phyloP scores from a whole-genome alignment of 495 filamentous ascomycete species.

The Aspergillus avenaceus region DNA sequence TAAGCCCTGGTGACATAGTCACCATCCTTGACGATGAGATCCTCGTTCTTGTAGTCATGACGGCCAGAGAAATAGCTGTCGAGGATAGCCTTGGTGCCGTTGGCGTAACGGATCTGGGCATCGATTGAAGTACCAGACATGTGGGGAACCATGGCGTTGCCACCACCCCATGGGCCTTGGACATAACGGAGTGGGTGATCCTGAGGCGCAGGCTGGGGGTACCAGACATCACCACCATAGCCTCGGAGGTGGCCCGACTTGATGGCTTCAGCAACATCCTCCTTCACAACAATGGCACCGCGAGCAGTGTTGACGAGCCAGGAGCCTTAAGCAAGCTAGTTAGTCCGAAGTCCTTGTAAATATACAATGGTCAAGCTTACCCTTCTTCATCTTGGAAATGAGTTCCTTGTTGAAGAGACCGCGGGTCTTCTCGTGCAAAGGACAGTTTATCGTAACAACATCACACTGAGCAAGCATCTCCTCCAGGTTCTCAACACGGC shows the following conservation, averaged over 20 bases:
- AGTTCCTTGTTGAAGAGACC: constrained; percentile 99
- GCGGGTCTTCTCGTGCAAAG: constrained; percentile 93
- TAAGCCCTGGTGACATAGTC: constrained; percentile 97
- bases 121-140: constrained; percentile 98
- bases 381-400: constrained; percentile 98
- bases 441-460: constrained; percentile 99
- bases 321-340: constrained; percentile 49
- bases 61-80: constrained; percentile 84
- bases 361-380: constrained; percentile 34
- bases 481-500: constrained; percentile 81
- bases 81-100: constrained; percentile 84
- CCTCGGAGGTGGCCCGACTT: constrained; percentile 91
- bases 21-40: constrained; percentile 87
- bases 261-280: constrained; percentile 93
- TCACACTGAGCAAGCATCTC: constrained; percentile 96
- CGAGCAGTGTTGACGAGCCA: constrained; percentile 99
- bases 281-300: constrained; percentile 98
- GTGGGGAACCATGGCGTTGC: constrained; percentile 97
- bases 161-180: constrained; percentile 90
- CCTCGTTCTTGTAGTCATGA: constrained; percentile 82
- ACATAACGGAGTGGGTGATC: constrained; percentile 93
- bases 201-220: constrained; percentile 88
- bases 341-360: too few species aligned
- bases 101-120: constrained; percentile 91
- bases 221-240: constrained; percentile 95